phyloP scores from a whole-genome alignment of 2,329 filamentous ascomycete species.

The Amphichorda felina region DNA sequence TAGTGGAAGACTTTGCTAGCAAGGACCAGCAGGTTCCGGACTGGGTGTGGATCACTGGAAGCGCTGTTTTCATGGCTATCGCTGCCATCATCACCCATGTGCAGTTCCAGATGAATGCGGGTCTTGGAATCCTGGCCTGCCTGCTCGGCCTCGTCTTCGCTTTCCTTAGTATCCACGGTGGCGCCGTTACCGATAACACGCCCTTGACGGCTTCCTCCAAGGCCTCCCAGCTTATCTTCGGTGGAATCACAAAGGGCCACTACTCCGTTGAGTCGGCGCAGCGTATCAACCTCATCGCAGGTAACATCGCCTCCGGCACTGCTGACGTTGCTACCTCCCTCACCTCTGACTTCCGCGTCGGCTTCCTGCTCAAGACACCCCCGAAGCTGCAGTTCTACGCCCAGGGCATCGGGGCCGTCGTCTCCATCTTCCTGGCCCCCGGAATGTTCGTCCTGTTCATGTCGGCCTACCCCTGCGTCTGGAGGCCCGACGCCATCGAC shows the following conservation, averaged over 20 bases:
- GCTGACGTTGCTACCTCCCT: conserved; percentile 42
- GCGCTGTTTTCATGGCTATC: conserved; percentile 33
- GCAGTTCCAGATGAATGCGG: conserved; percentile 44
- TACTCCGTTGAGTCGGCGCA: conserved; percentile 40
- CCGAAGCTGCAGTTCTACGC: conserved; percentile 56
- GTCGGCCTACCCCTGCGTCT: conserved; percentile 57
- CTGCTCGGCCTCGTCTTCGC: conserved; percentile 46
- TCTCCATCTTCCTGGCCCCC: conserved; percentile 55
- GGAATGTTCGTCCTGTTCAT: conserved; percentile 58
- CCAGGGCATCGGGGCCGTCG: conserved; percentile 48
- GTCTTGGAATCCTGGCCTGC: conserved; percentile 41
- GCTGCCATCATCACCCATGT: conserved; percentile 37
- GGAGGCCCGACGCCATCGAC: conserved; percentile 28
- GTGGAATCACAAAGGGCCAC: conserved; percentile 46
- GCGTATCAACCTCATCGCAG: conserved; percentile 53
- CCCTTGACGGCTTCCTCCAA: conserved; percentile 57
- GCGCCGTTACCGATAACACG: conserved; percentile 46
- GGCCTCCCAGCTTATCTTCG: conserved; percentile 56
- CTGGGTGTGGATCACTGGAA: conserved; percentile 39
- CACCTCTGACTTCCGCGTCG: conserved; percentile 53
- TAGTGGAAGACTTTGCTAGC: conserved; percentile 27
- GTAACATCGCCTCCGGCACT: conserved; percentile 41
- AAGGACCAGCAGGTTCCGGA: conserved; percentile 35
- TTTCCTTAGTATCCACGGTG: conserved; percentile 35
- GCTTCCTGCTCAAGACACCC: conserved; percentile 53